phyloP scores from a whole-genome alignment of 2,329 filamentous ascomycete genomes.

The Lecanicillium sp. region DNA sequence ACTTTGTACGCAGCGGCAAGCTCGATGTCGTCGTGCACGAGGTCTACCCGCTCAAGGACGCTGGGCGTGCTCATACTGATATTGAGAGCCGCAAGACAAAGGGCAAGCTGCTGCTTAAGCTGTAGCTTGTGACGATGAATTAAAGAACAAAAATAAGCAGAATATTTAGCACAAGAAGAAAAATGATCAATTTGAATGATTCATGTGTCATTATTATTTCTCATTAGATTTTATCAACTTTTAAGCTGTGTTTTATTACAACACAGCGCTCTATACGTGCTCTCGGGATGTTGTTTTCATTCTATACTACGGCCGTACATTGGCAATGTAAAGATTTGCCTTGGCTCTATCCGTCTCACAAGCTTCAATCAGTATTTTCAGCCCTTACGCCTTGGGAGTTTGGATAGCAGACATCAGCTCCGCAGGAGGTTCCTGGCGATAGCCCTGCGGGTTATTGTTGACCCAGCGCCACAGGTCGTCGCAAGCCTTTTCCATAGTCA shows the following conservation, averaged over 20 bases:
- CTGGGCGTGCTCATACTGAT: conserved; percentile 64
- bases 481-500: conserved; percentile 87
- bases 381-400: conserved; percentile 20
- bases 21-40: conserved; percentile 68
- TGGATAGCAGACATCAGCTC: conserved; percentile 63
- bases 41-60: conserved; percentile 66
- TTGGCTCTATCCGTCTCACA: no score
- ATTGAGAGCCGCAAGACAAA: conserved; percentile 75
- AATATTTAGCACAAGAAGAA: neutral
- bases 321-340: no score
- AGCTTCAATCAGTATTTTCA: conserved; percentile 9
- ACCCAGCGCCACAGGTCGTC: conserved; percentile 96
- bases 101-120: conserved; percentile 72
- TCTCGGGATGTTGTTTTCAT: conserved; percentile 14
- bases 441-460: conserved; percentile 90
- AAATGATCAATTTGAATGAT: neutral
- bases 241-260: neutral
- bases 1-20: conserved; percentile 59
- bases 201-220: neutral
- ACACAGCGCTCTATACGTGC: neutral
- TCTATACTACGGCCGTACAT: conserved; percentile 1
- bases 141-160: neutral
- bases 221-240: neutral
- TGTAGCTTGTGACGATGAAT: conserved; percentile 28
- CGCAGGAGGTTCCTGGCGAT: conserved; percentile 82